Percentiles rank a stretch among this genome's conserved stretches.
Conservation (phyloP, 208 protist species). For the Trypanosoma cruzi region DNA sequence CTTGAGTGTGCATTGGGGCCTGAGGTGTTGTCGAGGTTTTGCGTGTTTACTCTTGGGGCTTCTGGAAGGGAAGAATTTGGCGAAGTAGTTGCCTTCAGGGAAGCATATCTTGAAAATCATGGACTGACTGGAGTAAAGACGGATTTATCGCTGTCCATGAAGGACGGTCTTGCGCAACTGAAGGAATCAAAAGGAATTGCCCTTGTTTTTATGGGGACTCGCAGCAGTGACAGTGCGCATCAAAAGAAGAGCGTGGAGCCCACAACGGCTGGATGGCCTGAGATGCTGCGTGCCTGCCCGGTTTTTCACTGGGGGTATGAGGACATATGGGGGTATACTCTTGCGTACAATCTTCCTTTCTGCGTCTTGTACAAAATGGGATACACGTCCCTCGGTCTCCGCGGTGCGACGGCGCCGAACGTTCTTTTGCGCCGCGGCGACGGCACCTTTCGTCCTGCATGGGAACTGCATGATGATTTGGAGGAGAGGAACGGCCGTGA, state of each 20-base stretch:
- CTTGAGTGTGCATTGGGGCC: constrained; percentile 41
- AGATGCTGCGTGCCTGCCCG: constrained; percentile 84
- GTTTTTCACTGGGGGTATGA: constrained; percentile 83
- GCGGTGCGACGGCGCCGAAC: constrained; percentile 60
- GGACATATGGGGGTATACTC: constrained; percentile 84
- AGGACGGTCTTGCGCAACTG: constrained; percentile 53
- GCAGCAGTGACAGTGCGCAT: constrained; percentile 68
- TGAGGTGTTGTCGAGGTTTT: constrained; percentile 41
- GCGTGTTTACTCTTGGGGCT: constrained; percentile 58
- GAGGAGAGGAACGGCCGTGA: constrained; percentile 52
- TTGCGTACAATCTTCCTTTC: constrained; percentile 57
- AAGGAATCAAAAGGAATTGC: constrained; percentile 46
- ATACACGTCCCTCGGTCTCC: constrained; percentile 86
- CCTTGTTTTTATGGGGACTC: constrained; percentile 89
- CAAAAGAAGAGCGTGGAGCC: constrained; percentile 52
- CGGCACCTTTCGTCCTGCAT: constrained; percentile 74
- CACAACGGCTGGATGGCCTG: constrained; percentile 85
- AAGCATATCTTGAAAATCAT: constrained; percentile 39
- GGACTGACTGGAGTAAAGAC: constrained; percentile 27
- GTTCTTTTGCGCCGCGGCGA: constrained; percentile 42
- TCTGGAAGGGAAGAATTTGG: constrained; percentile 61
- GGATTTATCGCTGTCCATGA: constrained; percentile 47
- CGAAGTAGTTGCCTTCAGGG: constrained; percentile 73
- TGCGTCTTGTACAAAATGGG: constrained; percentile 87
- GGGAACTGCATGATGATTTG: constrained; percentile 42